A percentile compares a stretch with the other conserved stretches of the same genome.
phyloP scores from a whole-genome alignment of 2,329 filamentous ascomycete species.

The Cladosporium sphaerospermum region DNA sequence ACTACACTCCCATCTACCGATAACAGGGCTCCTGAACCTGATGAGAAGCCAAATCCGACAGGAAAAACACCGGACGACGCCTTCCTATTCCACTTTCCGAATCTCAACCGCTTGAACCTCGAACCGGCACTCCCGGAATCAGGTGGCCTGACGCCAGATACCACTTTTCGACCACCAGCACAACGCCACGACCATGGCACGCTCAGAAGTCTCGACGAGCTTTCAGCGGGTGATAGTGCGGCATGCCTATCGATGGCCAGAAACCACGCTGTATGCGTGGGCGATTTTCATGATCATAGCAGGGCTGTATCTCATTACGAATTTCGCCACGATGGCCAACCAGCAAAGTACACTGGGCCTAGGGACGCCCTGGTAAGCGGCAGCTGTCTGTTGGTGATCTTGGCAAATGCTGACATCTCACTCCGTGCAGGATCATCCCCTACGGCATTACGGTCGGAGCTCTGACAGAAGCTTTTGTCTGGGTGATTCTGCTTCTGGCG shows the following conservation, averaged over 20 bases:
- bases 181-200: slow-evolving; percentile 6
- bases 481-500: slow-evolving; percentile 52
- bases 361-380: slow-evolving; percentile 52
- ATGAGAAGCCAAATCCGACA: too few relatives aligned
- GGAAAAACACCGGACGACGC: not conserved
- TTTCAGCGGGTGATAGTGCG: slow-evolving; percentile 36
- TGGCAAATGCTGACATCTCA: not conserved
- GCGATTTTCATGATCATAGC: slow-evolving; percentile 55
- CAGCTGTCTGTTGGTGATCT: too few relatives aligned
- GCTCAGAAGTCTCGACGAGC: slow-evolving; percentile 8
- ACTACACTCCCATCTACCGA: too few relatives aligned
- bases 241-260: slow-evolving; percentile 57
- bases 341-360: slow-evolving; percentile 51
- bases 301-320: slow-evolving; percentile 53
- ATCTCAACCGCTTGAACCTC: not conserved
- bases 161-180: not conserved
- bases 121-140: not conserved
- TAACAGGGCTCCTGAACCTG: too few relatives aligned
- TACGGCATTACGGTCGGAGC: slow-evolving; percentile 55
- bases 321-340: slow-evolving; percentile 54
- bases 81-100: not conserved
- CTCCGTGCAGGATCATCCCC: slow-evolving; percentile 52
- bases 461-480: slow-evolving; percentile 52
- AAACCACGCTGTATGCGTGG: slow-evolving; percentile 59
- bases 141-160: too few relatives aligned